Base-by-base conservation (phyloP, 2,329 filamentous ascomycete species). In the Claviceps pusilla region DNA sequence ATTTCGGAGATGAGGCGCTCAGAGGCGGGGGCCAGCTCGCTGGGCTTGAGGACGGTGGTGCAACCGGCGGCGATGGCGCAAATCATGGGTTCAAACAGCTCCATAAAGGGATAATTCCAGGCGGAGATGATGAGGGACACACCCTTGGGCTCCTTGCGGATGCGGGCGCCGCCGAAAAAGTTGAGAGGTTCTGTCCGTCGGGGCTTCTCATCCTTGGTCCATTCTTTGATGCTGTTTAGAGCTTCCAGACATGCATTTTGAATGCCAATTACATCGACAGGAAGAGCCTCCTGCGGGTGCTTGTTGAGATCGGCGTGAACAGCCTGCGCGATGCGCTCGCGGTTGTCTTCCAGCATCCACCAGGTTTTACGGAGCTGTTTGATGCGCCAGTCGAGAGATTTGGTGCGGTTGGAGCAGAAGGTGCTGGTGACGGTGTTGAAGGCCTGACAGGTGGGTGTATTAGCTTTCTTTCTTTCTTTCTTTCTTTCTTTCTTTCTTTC, bases 71-170 rank as follows among this genome's bases (percentile, higher is more conserved):
- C 65, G 19, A 75, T 71, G 16, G 72, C 72, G 16, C 67, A 69
- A 29, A 74, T 56, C 41, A 72, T 58, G 24, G 72, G 71, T 53
- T 68, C 64, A 0, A 75, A 50, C 0, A 66, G 55, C 3, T 72
- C 60, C 3, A 66, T 57, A 51, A 75, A 60, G 0, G 73, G 73
- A 19, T 69, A 75, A 55, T 76, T 76, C 73, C 72, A 76, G 2
- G 72, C 65, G 0, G 69, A 68, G 28, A 76, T 70, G 46, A 76
- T 67, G 10, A 76, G 64, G 0, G 66, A 64, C 1, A 74, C 68
- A 6, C 73, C 73, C 3, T 69, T 62, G 1, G 73, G 73, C 57
- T 75, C 71, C 50, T 70, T 69, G 11, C 70, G 66, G 14, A 75
- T 56, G 7, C 64, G 61, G 0, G 68, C 62, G 7, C 62, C 57